A percentile compares a stretch with the other conserved stretches of the same genome.
These are phyloP conservation scores for Ceratobasidium theobromae DNA, from an alignment of 1,284 basidiomycete species.

Conservation along the genomic window DNA sequence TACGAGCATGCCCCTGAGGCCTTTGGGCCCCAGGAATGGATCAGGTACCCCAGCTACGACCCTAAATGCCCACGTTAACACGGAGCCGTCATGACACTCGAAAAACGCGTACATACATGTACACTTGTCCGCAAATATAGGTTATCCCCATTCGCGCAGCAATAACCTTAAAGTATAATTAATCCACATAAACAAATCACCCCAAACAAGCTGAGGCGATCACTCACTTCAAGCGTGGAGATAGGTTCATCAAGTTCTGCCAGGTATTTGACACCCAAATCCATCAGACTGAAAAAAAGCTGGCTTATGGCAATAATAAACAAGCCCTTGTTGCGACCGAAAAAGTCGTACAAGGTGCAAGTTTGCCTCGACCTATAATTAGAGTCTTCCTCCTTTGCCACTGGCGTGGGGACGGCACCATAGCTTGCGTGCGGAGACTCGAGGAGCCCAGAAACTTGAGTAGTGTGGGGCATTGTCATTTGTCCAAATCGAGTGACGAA, in stretches of 20 bases:
- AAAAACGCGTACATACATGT: neutral
- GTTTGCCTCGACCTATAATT: neutral
- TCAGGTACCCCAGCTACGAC: conserved; percentile 3
- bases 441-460: no score
- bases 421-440: neutral
- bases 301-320: conserved; percentile 27
- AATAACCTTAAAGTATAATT: neutral
- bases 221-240: conserved; percentile 27
- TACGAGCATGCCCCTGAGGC: conserved; percentile 27
- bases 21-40: conserved; percentile 34
- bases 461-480: no score
- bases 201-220: no score
- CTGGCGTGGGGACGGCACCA: neutral
- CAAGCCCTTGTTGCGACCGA: conserved; percentile 25
- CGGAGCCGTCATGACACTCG: neutral
- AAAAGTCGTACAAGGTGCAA: conserved; percentile 2
- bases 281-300: conserved; percentile 25
- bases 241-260: conserved; percentile 8
- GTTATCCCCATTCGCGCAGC: conserved; percentile 15
- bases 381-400: neutral
- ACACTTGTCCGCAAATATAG: conserved; percentile 3
- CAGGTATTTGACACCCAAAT: conserved; percentile 21
- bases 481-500: no score
- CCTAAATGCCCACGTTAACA: neutral
- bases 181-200: neutral